Conservation (phyloP, 2,329 filamentous ascomycete genomes). For the Hypomyces perniciosus region DNA sequence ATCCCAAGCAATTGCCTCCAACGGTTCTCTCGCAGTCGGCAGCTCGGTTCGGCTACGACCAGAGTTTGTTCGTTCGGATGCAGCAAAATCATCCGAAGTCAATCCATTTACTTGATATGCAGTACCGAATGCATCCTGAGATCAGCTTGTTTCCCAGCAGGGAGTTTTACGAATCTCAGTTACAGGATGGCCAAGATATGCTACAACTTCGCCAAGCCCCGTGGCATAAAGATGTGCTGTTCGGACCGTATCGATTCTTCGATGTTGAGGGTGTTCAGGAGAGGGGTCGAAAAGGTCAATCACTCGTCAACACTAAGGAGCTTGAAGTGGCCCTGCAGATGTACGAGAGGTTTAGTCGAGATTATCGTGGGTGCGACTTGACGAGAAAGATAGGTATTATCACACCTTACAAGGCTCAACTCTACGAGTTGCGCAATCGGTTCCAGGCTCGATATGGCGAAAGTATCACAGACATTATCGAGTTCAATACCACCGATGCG, state of each 20-base stretch:
- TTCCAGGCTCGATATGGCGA: conserved; percentile 72
- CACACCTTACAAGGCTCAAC: conserved; percentile 93
- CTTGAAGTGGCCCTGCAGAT: conserved; percentile 79
- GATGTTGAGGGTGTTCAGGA: conserved; percentile 87
- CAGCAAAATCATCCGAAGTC: conserved; percentile 83
- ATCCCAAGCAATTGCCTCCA: conserved; percentile 93
- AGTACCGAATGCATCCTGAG: conserved; percentile 98
- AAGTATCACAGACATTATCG: conserved; percentile 68
- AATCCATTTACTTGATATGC: conserved; percentile 90
- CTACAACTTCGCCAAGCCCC: conserved; percentile 64
- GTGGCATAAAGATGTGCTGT: conserved; percentile 77
- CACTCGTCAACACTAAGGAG: conserved; percentile 83
- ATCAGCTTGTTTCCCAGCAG: conserved; percentile 87
- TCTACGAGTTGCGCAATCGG: conserved; percentile 69
- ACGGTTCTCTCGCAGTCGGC: conserved; percentile 94
- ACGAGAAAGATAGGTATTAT: conserved; percentile 90
- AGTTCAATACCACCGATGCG: conserved; percentile 98
- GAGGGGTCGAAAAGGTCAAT: conserved; percentile 76
- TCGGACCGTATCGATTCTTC: conserved; percentile 95
- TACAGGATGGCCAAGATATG: conserved; percentile 85
- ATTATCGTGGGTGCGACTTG: conserved; percentile 65
- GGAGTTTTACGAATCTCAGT: conserved; percentile 84
- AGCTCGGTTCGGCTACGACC: conserved; percentile 88
- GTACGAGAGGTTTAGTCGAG: conserved; percentile 70
- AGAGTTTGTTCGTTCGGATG: conserved; percentile 98